A percentile compares a stretch with the other conserved stretches of the same genome.
phyloP scores from a whole-genome alignment of 2,329 filamentous ascomycete species.

The Xylariaceae sp. region DNA sequence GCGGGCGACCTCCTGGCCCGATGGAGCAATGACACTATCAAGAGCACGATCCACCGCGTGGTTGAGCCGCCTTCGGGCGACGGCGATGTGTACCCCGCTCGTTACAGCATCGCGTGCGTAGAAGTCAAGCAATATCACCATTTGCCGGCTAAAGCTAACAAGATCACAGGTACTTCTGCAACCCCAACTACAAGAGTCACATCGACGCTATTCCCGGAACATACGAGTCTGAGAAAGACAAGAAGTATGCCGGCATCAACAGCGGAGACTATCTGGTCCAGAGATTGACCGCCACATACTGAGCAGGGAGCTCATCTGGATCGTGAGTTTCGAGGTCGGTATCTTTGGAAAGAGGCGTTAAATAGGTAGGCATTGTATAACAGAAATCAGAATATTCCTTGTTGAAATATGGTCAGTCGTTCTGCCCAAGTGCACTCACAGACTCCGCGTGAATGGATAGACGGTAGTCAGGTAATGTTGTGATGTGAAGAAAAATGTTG shows the following conservation, averaged over 20 bases:
- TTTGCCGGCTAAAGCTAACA: conserved; percentile 3
- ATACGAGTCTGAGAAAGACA: conserved; percentile 56
- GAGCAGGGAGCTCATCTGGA: conserved; percentile 3
- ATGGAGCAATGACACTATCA: conserved; percentile 90
- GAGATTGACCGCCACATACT: conserved; percentile 71
- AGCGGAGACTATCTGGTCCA: conserved; percentile 77
- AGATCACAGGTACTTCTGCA: conserved; percentile 68
- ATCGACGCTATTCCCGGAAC: conserved; percentile 83
- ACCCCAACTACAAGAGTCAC: conserved; percentile 68
- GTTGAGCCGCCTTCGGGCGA: conserved; percentile 69
- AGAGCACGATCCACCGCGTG: conserved; percentile 83
- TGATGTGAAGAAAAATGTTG: too few species aligned
- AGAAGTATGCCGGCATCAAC: conserved; percentile 74
- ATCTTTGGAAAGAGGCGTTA: background rate
- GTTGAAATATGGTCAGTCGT: background rate
- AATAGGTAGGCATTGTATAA: background rate
- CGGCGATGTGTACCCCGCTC: conserved; percentile 59
- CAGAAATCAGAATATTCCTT: background rate
- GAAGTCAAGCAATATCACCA: background rate
- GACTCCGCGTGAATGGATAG: too few species aligned
- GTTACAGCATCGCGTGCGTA: conserved; percentile 77
- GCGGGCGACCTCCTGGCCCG: conserved; percentile 79
- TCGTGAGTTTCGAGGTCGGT: background rate
- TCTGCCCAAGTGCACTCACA: too few species aligned
- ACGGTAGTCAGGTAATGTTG: too few species aligned